Evolutionary conservation across 345 rosid genomes (phyloP).

Genomic region (Dimocarpus longan): DNA sequence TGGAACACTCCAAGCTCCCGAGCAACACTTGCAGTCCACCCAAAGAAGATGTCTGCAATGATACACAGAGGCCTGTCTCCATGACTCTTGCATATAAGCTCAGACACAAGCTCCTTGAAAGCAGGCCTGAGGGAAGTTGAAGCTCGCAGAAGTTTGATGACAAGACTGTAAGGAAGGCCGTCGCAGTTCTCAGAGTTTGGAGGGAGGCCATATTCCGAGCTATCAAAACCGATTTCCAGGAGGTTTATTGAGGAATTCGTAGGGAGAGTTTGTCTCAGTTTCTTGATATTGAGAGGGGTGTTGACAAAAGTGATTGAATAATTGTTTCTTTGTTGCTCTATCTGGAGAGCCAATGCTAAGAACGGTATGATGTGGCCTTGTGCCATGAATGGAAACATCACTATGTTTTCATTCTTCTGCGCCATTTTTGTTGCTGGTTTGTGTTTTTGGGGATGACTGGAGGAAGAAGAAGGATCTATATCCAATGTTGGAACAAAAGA

Average conservation of each 20-base stretch:
- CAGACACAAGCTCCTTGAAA: conserved; percentile 39
- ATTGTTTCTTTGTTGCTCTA: conserved; percentile 32
- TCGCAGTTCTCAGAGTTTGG: conserved; percentile 65
- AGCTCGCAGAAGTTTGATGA: conserved; percentile 56
- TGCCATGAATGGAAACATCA: conserved; percentile 82
- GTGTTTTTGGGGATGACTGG: no score
- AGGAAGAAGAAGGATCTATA: no score
- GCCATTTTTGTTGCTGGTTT: conserved; percentile 5
- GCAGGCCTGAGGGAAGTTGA: conserved; percentile 50
- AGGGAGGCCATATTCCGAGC: conserved; percentile 75
- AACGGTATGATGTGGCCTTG: conserved; percentile 84
- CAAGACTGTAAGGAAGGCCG: conserved; percentile 60
- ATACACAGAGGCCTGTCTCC: conserved; percentile 42
- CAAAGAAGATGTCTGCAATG: conserved; percentile 58
- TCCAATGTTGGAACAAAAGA: no score
- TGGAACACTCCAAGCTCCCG: conserved; percentile 56
- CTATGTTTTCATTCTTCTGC: conserved; percentile 30
- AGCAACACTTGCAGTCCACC: conserved; percentile 56
- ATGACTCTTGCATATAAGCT: conserved; percentile 8
- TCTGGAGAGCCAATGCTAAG: conserved; percentile 63
- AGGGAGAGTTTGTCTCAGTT: conserved; percentile 54
- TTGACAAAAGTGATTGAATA: conserved; percentile 45
- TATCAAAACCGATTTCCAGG: conserved; percentile 58
- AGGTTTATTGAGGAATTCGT: conserved; percentile 51
- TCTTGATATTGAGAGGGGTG: conserved; percentile 64